A percentile compares a stretch with the other conserved stretches of the same genome.
phyloP scores from a whole-genome alignment of 176 grass and related monocot genomes.

The Poa pratensis region DNA sequence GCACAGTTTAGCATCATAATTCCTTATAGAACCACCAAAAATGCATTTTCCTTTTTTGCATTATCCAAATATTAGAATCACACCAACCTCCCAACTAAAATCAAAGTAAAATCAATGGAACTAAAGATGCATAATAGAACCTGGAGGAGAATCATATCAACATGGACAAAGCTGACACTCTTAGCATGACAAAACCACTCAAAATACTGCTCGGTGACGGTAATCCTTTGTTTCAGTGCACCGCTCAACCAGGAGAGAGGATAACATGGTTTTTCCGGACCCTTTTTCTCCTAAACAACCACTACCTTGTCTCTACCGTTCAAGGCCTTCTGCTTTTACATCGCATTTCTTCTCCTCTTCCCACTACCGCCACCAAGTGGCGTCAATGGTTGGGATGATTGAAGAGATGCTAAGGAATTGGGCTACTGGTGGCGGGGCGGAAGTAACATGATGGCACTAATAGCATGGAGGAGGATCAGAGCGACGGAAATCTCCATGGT shows the following conservation, averaged over 20 bases:
- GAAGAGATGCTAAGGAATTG: not conserved
- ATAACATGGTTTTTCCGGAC: not conserved
- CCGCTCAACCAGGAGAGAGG: slow-evolving; percentile 20
- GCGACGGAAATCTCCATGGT: not conserved
- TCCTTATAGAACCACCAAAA: too few species aligned
- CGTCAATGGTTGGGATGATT: slow-evolving; percentile 6
- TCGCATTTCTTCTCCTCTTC: not conserved
- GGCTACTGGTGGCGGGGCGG: not conserved
- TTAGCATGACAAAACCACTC: not conserved
- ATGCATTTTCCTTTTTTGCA: too few species aligned
- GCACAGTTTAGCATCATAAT: not conserved
- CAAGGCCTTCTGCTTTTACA: not conserved
- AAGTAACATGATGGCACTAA: not conserved
- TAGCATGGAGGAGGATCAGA: not conserved
- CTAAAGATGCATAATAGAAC: slow-evolving; percentile 8
- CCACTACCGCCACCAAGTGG: slow-evolving; percentile 5
- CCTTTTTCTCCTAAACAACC: not conserved
- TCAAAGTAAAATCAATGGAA: not conserved
- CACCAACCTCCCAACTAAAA: too few species aligned
- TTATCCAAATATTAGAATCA: too few species aligned
- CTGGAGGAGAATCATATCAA: slow-evolving; percentile 31
- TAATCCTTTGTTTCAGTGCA: slow-evolving; percentile 40
- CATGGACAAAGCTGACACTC: not conserved
- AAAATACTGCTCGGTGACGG: not conserved
- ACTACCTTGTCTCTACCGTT: not conserved